phyloP scores from a whole-genome alignment of 2,329 filamentous ascomycete species.

The Cytospora schulzeri region DNA sequence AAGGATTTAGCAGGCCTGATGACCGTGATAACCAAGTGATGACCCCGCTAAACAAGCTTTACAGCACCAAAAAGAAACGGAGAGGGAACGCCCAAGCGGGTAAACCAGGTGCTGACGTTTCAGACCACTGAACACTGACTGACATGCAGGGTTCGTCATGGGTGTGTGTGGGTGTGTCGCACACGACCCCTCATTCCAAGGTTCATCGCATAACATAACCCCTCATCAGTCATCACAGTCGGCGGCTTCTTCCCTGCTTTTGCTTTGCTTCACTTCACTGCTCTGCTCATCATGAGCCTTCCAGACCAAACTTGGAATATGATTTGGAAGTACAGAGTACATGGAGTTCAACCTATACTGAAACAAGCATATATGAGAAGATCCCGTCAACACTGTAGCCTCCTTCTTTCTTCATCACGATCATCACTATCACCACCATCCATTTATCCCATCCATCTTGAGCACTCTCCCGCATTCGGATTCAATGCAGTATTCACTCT shows the following conservation, averaged over 20 bases:
- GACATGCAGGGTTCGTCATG: not conserved
- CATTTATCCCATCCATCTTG: not conserved
- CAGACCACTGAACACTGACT: too few relatives aligned
- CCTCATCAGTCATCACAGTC: not conserved
- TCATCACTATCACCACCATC: not conserved
- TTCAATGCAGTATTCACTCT: too few relatives aligned
- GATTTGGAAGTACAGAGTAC: too few relatives aligned
- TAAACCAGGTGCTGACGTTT: too few relatives aligned
- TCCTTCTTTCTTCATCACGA: not conserved
- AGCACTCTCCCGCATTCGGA: too few relatives aligned
- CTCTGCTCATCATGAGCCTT: too few relatives aligned
- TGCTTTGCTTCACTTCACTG: too few relatives aligned
- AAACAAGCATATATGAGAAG: too few relatives aligned
- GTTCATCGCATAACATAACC: not conserved
- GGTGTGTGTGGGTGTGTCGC: not conserved
- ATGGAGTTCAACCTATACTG: too few relatives aligned
- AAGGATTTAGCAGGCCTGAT: not conserved
- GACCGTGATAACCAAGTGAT: not conserved
- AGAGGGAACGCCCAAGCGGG: not conserved
- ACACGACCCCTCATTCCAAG: not conserved
- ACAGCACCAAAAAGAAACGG: not conserved
- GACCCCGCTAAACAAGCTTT: conserved; percentile 25
- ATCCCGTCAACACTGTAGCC: too few relatives aligned
- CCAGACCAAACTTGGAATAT: not conserved
- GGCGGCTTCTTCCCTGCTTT: too few relatives aligned